Percentiles rank a stretch among this genome's conserved stretches.
These are phyloP conservation scores for Magnaporthiopsis incrustans DNA, from an alignment of 2,329 filamentous ascomycete species.

Conservation along the genomic window DNA sequence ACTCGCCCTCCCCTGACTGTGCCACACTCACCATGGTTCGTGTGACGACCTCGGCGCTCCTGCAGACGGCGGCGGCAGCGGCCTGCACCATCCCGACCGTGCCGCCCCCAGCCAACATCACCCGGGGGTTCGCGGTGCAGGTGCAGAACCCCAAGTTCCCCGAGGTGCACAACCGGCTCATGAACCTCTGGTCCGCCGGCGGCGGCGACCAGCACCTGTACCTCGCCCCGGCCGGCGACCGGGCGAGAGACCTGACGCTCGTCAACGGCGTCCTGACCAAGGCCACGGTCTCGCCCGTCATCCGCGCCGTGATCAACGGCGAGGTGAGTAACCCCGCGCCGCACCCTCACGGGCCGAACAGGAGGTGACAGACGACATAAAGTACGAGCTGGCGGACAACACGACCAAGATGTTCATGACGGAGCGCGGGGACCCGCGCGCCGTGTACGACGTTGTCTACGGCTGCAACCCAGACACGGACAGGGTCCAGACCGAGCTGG, in stretches of 20 bases:
- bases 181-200: constrained; percentile 30
- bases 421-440: constrained; percentile 31
- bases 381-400: constrained; percentile 34
- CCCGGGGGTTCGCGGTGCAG: constrained; percentile 24
- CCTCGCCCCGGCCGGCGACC: constrained; percentile 27
- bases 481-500: constrained; percentile 28
- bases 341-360: neutral
- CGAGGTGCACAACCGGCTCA: constrained; percentile 26
- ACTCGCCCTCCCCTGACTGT: no score
- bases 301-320: constrained; percentile 34
- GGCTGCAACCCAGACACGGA: constrained; percentile 34
- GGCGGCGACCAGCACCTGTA: constrained; percentile 32
- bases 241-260: constrained; percentile 28
- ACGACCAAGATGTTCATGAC: constrained; percentile 42
- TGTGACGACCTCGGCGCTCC: neutral
- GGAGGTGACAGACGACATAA: neutral
- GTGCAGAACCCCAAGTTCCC: constrained; percentile 29
- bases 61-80: constrained; percentile 8
- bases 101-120: constrained; percentile 24
- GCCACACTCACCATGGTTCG: no score
- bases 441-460: constrained; percentile 31
- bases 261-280: constrained; percentile 28
- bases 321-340: constrained; percentile 23
- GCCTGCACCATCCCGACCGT: constrained; percentile 23
- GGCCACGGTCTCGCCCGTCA: constrained; percentile 13